phyloP scores from a whole-genome alignment of 2,329 filamentous ascomycete genomes.

The Cyphellophora europaea region DNA sequence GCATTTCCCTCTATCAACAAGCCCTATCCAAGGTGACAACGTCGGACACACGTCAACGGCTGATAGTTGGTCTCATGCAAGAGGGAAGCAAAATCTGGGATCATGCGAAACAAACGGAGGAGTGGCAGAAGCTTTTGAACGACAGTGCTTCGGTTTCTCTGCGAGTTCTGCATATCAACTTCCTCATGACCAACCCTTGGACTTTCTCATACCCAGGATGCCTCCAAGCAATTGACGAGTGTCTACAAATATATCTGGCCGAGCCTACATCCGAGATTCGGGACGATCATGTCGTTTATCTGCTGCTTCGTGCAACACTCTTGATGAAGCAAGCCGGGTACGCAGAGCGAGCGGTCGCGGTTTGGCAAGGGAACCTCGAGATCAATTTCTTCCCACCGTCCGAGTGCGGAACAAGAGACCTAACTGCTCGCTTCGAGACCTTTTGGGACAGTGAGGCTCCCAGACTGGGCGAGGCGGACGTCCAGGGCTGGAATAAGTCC shows the following conservation, averaged over 20 bases:
- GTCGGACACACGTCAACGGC: constrained; percentile 41
- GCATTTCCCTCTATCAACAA: constrained; percentile 68
- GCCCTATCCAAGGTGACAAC: constrained; percentile 53
- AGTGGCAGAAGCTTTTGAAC: constrained; percentile 56
- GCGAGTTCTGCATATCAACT: constrained; percentile 67
- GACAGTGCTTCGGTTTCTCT: constrained; percentile 53
- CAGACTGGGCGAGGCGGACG: constrained; percentile 64
- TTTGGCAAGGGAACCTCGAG: constrained; percentile 79
- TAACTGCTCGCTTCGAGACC: constrained; percentile 45
- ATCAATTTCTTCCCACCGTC: constrained; percentile 53
- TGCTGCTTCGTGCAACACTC: constrained; percentile 64
- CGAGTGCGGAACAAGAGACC: constrained; percentile 6
- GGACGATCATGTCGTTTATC: constrained; percentile 48
- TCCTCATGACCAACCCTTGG: constrained; percentile 57
- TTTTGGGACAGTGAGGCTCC: constrained; percentile 85
- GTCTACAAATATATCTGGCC: constrained; percentile 36
- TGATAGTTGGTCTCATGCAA: constrained; percentile 61
- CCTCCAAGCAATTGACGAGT: constrained; percentile 49
- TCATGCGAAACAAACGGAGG: constrained; percentile 46
- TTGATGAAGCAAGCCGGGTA: constrained; percentile 72
- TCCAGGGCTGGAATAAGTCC: constrained; percentile 56
- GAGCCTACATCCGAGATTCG: constrained; percentile 14
- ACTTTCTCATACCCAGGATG: constrained; percentile 60
- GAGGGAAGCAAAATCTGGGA: constrained; percentile 72
- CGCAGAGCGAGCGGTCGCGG: constrained; percentile 62